phyloP scores from a whole-genome alignment of 2,329 filamentous ascomycete species.

The Ophiostoma perfectum region DNA sequence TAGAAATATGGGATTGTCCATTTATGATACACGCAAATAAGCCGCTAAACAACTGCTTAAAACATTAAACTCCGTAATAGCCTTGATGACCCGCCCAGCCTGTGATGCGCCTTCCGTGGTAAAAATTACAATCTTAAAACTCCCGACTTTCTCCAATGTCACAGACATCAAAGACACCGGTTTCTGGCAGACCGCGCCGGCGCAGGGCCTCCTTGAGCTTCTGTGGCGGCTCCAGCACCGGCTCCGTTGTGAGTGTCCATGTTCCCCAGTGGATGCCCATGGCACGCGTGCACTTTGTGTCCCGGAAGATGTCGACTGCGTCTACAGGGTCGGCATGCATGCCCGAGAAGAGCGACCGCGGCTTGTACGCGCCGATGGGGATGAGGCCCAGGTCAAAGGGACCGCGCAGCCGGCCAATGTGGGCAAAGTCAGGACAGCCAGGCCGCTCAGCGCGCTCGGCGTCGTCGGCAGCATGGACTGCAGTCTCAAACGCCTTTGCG shows the following conservation, averaged over 20 bases:
- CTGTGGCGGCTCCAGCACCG: slow-evolving; percentile 74
- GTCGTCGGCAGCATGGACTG: slow-evolving; percentile 56
- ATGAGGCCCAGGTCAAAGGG: slow-evolving; percentile 90
- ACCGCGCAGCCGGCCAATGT: slow-evolving; percentile 73
- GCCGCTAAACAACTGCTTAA: background rate
- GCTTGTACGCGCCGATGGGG: slow-evolving; percentile 85
- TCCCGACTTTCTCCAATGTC: slow-evolving; percentile 79
- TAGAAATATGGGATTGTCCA: background rate
- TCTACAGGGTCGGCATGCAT: slow-evolving; percentile 87
- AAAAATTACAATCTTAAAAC: slow-evolving; percentile 40
- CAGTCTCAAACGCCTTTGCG: slow-evolving; percentile 45
- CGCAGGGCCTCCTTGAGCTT: slow-evolving; percentile 66
- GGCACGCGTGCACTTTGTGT: slow-evolving; percentile 71
- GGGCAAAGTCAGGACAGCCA: slow-evolving; percentile 73
- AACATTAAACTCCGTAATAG: background rate
- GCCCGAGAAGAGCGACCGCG: slow-evolving; percentile 64
- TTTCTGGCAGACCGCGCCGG: slow-evolving; percentile 60
- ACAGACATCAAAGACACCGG: slow-evolving; percentile 73
- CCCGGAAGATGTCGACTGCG: slow-evolving; percentile 80
- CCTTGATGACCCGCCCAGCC: background rate
- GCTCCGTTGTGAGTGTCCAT: slow-evolving; percentile 81
- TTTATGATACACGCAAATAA: background rate
- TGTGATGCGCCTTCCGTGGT: too few species aligned
- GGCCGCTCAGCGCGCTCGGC: slow-evolving; percentile 71
- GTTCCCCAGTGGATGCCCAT: slow-evolving; percentile 91